phyloP scores from a whole-genome alignment of 2,329 filamentous ascomycete species.

The Pseudogymnoascus sp. region DNA sequence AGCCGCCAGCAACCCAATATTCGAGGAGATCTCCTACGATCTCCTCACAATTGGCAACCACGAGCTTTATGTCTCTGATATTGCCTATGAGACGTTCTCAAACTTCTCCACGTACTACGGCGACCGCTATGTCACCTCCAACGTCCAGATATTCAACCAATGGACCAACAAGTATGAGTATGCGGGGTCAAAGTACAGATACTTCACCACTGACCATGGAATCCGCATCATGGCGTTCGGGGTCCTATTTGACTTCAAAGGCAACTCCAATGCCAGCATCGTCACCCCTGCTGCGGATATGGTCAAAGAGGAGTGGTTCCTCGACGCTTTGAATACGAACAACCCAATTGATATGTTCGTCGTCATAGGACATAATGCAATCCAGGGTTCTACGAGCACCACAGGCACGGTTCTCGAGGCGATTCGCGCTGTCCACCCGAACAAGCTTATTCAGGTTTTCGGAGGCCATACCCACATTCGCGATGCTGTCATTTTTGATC shows the following conservation, averaged over 20 bases:
- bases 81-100: conserved; percentile 69
- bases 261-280: conserved; percentile 83
- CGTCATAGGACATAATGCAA: conserved; percentile 75
- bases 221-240: conserved; percentile 82
- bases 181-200: conserved; percentile 72
- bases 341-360: conserved; percentile 75
- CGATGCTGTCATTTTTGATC: conserved; percentile 73
- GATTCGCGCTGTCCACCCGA: conserved; percentile 67
- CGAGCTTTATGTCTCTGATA: conserved; percentile 78
- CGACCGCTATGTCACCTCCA: conserved; percentile 78
- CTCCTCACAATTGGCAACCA: conserved; percentile 86
- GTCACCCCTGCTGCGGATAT: conserved; percentile 74
- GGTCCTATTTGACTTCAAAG: conserved; percentile 88
- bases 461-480: conserved; percentile 86
- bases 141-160: conserved; percentile 66
- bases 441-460: conserved; percentile 83
- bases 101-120: conserved; percentile 77
- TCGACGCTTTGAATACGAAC: conserved; percentile 72
- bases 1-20: conserved; percentile 78
- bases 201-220: conserved; percentile 82
- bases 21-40: conserved; percentile 75
- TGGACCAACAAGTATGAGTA: conserved; percentile 59
- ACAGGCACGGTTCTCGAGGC: conserved; percentile 67
- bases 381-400: conserved; percentile 59
- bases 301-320: conserved; percentile 81